Percentiles rank a stretch among this genome's conserved stretches.
Conservation (phyloP, 192 early-diverging fungal species). For the Funneliformis mosseae region DNA sequence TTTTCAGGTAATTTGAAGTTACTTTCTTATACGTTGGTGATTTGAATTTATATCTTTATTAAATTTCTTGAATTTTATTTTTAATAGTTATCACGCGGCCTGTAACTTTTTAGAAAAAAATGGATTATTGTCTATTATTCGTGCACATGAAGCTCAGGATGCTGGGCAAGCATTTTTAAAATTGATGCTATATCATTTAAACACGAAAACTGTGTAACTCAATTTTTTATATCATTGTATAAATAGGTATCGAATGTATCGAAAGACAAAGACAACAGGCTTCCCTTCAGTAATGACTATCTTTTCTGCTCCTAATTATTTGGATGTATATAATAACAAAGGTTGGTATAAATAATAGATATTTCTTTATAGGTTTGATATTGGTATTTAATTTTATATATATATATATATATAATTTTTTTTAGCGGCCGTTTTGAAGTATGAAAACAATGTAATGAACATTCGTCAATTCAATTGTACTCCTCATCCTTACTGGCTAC, state of each 20-base stretch:
- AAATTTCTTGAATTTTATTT: neutral
- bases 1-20: constrained; percentile 65
- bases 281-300: constrained; percentile 98
- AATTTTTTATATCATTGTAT: neutral
- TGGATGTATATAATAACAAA: constrained; percentile 99
- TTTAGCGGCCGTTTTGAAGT: constrained; percentile 90
- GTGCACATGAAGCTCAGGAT: constrained; percentile 98
- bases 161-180: constrained; percentile 64
- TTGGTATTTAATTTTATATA: neutral
- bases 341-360: constrained; percentile 35
- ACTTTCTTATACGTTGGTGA: neutral
- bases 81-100: constrained; percentile 79
- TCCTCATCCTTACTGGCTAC: constrained; percentile 97
- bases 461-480: constrained; percentile 90
- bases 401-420: neutral
- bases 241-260: constrained; percentile 87
- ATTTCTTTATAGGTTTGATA: neutral
- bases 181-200: neutral
- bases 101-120: constrained; percentile 94
- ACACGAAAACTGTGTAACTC: neutral
- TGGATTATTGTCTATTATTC: constrained; percentile 91
- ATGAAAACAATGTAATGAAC: constrained; percentile 99
- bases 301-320: constrained; percentile 97
- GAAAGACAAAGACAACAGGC: constrained; percentile 88
- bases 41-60: neutral